A percentile compares a stretch with the other conserved stretches of the same genome.
phyloP scores from a whole-genome alignment of 2,329 filamentous ascomycete species.

The Pochonia chlamydosporia region DNA sequence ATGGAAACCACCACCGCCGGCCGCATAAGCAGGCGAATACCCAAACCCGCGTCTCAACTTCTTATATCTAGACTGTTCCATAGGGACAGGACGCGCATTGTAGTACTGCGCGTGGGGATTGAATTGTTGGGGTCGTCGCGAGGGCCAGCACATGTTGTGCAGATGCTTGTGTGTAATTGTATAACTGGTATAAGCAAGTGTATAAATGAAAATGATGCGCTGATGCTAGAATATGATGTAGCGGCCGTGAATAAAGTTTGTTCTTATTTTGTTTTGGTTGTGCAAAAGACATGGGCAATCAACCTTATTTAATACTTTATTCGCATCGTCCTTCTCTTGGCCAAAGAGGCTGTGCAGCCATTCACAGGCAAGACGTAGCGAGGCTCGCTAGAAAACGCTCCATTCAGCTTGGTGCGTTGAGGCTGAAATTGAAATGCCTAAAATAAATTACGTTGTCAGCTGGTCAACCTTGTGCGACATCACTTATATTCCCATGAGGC shows the following conservation, averaged over 20 bases:
- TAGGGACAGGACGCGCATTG: not conserved
- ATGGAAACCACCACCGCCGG: too few relatives aligned
- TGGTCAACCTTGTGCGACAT: too few relatives aligned
- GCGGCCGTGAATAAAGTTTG: too few relatives aligned
- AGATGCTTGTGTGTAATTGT: not conserved
- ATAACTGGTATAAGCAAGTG: too few relatives aligned
- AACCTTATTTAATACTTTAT: not conserved
- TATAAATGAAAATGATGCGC: too few relatives aligned
- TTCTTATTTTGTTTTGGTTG: too few relatives aligned
- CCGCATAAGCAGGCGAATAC: too few relatives aligned
- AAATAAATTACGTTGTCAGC: not conserved
- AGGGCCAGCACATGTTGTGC: not conserved
- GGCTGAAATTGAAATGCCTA: not conserved
- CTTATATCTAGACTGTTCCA: not conserved
- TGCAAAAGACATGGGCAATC: not conserved
- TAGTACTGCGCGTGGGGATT: not conserved
- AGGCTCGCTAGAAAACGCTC: not conserved
- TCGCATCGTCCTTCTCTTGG: not conserved
- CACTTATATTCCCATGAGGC: too few relatives aligned
- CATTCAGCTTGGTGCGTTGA: not conserved
- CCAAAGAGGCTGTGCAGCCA: not conserved
- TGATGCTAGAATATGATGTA: too few relatives aligned
- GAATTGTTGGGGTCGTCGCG: not conserved
- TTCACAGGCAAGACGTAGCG: not conserved
- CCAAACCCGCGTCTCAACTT: not conserved